phyloP scores from a whole-genome alignment of 129 eudicot species.

The Lactuca saligna region DNA sequence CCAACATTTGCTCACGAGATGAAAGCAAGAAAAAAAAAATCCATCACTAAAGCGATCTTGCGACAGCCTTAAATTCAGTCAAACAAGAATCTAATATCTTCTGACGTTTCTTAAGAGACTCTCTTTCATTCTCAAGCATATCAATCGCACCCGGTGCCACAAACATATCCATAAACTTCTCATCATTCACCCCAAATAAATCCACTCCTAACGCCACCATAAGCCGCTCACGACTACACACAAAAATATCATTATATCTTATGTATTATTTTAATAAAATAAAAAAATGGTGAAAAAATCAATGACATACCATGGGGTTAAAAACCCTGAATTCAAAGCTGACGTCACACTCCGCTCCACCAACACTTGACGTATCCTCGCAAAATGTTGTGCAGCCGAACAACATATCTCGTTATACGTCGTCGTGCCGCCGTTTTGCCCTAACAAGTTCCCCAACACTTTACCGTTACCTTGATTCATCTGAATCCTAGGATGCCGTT shows the following conservation, averaged over 20 bases:
- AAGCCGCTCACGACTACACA: slow-evolving; percentile 72
- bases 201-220: slow-evolving; percentile 80
- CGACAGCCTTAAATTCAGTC: slow-evolving; percentile 82
- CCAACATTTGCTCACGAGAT: slow-evolving; percentile 19
- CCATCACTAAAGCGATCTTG: slow-evolving; percentile 57
- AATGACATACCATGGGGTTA: slow-evolving; percentile 83
- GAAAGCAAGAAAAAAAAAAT: background rate
- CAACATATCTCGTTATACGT: slow-evolving; percentile 78
- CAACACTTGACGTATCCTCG: slow-evolving; percentile 81
- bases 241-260: background rate
- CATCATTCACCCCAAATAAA: slow-evolving; percentile 85
- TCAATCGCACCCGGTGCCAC: slow-evolving; percentile 93
- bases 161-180: slow-evolving; percentile 96
- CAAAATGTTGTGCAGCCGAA: slow-evolving; percentile 84
- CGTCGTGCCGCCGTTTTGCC: slow-evolving; percentile 59
- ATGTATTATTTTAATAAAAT: too few relatives aligned
- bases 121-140: slow-evolving; percentile 59
- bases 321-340: slow-evolving; percentile 76
- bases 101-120: slow-evolving; percentile 81
- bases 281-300: background rate
- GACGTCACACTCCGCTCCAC: slow-evolving; percentile 91
- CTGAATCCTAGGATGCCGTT: slow-evolving; percentile 57
- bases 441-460: slow-evolving; percentile 39
- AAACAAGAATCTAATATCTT: slow-evolving; percentile 83
- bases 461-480: slow-evolving; percentile 30